A percentile compares a stretch with the other conserved stretches of the same genome.
Conservation (phyloP, 495 filamentous ascomycete species). For the Neurospora discreta region DNA sequence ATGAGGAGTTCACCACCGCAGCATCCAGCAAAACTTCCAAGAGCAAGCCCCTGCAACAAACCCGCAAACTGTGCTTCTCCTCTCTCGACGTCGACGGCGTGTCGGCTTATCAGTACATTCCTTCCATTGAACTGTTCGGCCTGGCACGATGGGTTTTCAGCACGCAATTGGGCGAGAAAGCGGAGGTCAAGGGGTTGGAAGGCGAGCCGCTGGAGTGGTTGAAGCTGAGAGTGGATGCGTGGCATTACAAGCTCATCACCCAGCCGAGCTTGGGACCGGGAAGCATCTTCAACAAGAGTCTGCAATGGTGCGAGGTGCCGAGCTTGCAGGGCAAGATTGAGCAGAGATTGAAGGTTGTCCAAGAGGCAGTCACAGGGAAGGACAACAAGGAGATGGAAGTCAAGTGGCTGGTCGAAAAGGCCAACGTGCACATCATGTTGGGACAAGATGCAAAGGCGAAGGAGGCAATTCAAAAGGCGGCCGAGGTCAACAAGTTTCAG, state of each 20-base stretch:
- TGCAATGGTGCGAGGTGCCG: constrained; percentile 39
- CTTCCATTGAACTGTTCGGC: constrained; percentile 68
- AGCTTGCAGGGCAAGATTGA: constrained; percentile 39
- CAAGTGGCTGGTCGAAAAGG: constrained; percentile 67
- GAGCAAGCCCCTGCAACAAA: not conserved
- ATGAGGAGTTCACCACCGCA: constrained; percentile 16
- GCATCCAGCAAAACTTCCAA: constrained; percentile 5
- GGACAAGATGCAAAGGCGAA: constrained; percentile 68
- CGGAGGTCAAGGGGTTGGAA: not conserved
- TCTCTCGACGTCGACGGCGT: constrained; percentile 75
- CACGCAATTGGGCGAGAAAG: constrained; percentile 14
- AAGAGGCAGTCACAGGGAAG: constrained; percentile 27
- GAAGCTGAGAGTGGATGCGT: constrained; percentile 62
- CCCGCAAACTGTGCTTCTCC: constrained; percentile 36
- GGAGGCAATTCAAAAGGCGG: constrained; percentile 56
- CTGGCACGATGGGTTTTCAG: constrained; percentile 62
- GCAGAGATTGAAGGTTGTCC: constrained; percentile 33
- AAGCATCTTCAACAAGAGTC: constrained; percentile 28
- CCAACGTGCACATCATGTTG: constrained; percentile 74
- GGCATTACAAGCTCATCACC: constrained; percentile 80
- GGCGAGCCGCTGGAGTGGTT: constrained; percentile 29
- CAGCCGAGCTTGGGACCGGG: constrained; percentile 53
- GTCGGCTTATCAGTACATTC: constrained; percentile 72
- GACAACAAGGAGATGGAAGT: constrained; percentile 37
- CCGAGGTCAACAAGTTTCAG: constrained; percentile 51